Base-by-base conservation (phyloP, 306 rosid genomes). In the Inga oerstediana region DNA sequence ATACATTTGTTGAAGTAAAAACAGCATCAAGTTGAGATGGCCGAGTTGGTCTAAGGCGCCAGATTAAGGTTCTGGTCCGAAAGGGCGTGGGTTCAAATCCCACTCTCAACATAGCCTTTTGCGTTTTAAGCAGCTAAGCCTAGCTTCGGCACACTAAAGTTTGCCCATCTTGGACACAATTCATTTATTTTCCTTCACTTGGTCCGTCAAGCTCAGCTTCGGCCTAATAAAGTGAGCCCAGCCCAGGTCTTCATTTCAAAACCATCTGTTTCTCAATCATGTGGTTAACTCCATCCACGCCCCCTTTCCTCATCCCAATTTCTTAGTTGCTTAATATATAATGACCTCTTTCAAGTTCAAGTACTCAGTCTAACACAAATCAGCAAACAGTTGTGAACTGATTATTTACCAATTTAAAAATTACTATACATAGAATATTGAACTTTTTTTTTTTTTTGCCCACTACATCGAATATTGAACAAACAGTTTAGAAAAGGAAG, bases 31-130 rank as follows among this genome's bases (percentile, higher is more conserved):
- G 68, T 71, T 71, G 75, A 71, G 56, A 71, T 71, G 54, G 75
- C 56, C 35, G 75, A 71, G 75, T 71, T 71, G 75, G 75, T 71
- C 56, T 71, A 71, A 71, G 75, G 75, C 56, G n/a, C 75, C 56
- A 71, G 54, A 71, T 44, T 71, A 71, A 22, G 54, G 54, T 70
- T 70, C 75, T 70, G 75, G 75, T 70, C 75, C 52, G 75, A 70
- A 43, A 43, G 52, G 75, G 75, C 75, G 75, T 70, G 75, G 75
- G 75, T 70, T 70, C 52, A 70, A 41, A 70, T 70, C 75, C 75
- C 75, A 70, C 75, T 70, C 75, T 70, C 52, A 70, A 70, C 75
- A 70, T 2, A 56, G 2, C 3, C 2, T 2, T 8, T 7, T 2
- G 2, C 16, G 5, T 6, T 56, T 54, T 22, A 8, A 10, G 24